Evolutionary conservation across 768 basidiomycete genomes (phyloP).

Genomic region (Calocybe indica): DNA sequence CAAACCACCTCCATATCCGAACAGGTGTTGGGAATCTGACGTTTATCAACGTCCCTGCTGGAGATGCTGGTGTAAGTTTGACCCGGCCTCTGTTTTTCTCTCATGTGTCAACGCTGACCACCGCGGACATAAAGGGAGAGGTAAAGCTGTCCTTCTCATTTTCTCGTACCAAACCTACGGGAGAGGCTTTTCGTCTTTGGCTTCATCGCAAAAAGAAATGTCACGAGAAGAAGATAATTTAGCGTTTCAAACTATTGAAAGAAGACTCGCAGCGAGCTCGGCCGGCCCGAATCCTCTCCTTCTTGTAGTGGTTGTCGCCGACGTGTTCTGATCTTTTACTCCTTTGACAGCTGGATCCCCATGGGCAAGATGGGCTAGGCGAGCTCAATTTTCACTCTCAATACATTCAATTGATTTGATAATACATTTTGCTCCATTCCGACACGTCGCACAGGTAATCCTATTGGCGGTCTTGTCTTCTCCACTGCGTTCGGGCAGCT

Average conservation of each 20-base stretch:
- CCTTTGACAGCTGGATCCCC: constrained; percentile 53
- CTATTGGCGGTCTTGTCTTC: constrained; percentile 67
- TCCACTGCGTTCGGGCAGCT: constrained; percentile 58
- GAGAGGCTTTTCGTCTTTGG: no score
- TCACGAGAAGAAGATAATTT: no score
- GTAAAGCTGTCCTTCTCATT: no score
- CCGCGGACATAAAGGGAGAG: no score
- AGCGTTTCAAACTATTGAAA: no score
- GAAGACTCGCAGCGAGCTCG: constrained; percentile 2
- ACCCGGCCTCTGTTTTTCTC: no score
- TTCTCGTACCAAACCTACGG: no score
- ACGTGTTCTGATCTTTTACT: neutral
- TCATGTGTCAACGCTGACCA: no score
- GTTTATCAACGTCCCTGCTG: constrained; percentile 53
- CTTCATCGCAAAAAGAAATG: no score
- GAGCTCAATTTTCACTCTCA: neutral
- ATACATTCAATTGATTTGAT: neutral
- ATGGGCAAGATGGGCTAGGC: constrained; percentile 57
- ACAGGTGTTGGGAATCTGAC: constrained; percentile 61
- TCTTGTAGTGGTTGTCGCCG: neutral
- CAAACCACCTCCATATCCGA: neutral
- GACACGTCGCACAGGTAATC: constrained; percentile 33
- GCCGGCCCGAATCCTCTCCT: constrained; percentile 1
- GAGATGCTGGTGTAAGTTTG: constrained; percentile 45
- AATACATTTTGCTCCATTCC: neutral